phyloP scores from a whole-genome alignment of 2,329 filamentous ascomycete genomes.

The Mycocentrospora acerina region DNA sequence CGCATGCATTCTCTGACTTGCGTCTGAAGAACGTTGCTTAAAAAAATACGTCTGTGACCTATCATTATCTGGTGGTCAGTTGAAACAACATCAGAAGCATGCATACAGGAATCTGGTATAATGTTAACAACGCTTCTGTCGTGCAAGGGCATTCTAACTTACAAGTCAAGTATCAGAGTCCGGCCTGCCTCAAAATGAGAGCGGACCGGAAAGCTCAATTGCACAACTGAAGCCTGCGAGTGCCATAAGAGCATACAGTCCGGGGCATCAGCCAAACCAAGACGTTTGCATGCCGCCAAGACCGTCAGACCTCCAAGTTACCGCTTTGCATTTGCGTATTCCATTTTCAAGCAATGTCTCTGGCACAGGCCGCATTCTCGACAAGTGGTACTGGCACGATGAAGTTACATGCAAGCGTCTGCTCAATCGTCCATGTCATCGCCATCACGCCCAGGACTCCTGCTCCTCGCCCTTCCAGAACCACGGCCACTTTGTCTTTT shows the following conservation, averaged over 20 bases:
- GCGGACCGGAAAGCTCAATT: conserved; percentile 20
- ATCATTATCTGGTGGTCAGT: too few relatives aligned
- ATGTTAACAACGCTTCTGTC: too few relatives aligned
- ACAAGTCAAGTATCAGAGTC: conserved; percentile 12
- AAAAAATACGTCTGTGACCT: too few relatives aligned
- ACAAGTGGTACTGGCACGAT: too few relatives aligned
- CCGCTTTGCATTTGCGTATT: conserved; percentile 21
- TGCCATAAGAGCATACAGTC: background rate
- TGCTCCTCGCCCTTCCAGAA: conserved; percentile 43
- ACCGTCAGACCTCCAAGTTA: background rate
- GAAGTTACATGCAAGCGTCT: too few relatives aligned
- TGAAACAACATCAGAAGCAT: too few relatives aligned
- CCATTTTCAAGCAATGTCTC: background rate
- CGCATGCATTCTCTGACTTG: too few relatives aligned
- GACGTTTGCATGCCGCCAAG: too few relatives aligned
- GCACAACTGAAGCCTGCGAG: background rate
- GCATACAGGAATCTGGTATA: too few relatives aligned
- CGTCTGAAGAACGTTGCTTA: too few relatives aligned
- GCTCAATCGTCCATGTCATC: conserved; percentile 36
- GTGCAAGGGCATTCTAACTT: conserved; percentile 5
- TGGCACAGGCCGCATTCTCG: background rate
- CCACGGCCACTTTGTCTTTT: conserved; percentile 34
- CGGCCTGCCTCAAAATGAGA: conserved; percentile 10
- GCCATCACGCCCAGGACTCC: conserved; percentile 45
- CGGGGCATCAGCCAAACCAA: too few relatives aligned